These are phyloP conservation scores for Adenanthera pavonina DNA, from an alignment of 306 rosid species.

Conservation along the genomic window DNA sequence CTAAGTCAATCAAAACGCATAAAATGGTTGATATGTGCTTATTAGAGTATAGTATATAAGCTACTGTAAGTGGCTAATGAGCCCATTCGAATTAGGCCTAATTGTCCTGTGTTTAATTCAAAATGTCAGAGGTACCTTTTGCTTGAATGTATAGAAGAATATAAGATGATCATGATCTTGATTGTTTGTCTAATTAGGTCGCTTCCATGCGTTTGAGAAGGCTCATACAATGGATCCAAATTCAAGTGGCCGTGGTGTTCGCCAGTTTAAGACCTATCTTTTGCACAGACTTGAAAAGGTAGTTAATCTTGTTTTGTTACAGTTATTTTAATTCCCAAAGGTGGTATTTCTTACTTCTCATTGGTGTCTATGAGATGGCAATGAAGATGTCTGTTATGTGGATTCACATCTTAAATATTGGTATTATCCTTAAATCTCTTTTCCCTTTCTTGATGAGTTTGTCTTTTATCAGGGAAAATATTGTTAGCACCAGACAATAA, in stretches of 20 bases:
- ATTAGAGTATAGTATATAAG: background rate
- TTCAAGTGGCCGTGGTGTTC: slow-evolving; percentile 77
- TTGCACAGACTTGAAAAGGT: slow-evolving; percentile 70
- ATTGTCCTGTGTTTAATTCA: background rate
- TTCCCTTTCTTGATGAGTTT: background rate
- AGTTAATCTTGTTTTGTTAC: slow-evolving; percentile 5
- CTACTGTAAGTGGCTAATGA: background rate
- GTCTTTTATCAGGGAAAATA: background rate
- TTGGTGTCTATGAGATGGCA: background rate
- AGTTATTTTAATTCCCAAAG: background rate
- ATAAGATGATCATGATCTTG: slow-evolving; percentile 10
- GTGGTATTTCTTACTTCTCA: slow-evolving; percentile 9
- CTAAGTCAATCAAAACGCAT: background rate
- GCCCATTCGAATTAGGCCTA: background rate
- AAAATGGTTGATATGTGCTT: background rate
- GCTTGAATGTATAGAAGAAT: background rate
- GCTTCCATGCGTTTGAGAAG: slow-evolving; percentile 71
- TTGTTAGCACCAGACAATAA: background rate
- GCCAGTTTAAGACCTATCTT: slow-evolving; percentile 70
- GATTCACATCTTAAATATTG: background rate
- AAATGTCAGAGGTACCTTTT: background rate
- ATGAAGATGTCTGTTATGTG: background rate
- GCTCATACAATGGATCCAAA: slow-evolving; percentile 64
- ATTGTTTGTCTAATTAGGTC: slow-evolving; percentile 51
- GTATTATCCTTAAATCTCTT: background rate